Evolutionary conservation across 108 stramenopile genomes (phyloP).

Genomic region (Nannochloropsis gaditana): DNA sequence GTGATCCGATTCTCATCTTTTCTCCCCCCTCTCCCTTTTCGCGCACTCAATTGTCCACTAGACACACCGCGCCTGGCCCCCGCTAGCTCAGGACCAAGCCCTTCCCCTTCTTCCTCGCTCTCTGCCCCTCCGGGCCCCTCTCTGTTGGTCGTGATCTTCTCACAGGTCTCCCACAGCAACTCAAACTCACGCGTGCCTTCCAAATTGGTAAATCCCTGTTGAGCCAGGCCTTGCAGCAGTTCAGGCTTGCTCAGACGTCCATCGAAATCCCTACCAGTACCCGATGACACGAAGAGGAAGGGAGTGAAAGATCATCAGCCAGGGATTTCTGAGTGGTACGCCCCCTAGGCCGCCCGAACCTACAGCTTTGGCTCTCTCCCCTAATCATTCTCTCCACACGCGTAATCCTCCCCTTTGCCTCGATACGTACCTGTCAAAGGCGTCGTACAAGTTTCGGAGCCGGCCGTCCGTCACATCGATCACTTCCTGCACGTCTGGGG

Average conservation of each 20-base stretch:
- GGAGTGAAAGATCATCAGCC: not conserved
- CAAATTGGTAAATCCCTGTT: not conserved
- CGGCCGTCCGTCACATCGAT: not conserved
- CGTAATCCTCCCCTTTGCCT: not conserved
- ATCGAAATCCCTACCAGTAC: not conserved
- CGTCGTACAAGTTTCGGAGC: not conserved
- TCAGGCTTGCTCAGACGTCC: slow-evolving; percentile 16
- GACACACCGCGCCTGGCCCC: not conserved
- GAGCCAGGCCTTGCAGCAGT: not conserved
- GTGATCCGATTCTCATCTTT: slow-evolving; percentile 8
- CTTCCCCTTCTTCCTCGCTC: not conserved
- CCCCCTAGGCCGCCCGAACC: not conserved
- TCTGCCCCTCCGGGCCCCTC: not conserved
- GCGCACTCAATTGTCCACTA: not conserved
- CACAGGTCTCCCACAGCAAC: not conserved
- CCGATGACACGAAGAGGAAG: not conserved
- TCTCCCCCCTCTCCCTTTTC: not conserved
- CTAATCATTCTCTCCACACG: not conserved
- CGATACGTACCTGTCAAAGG: slow-evolving; percentile 9
- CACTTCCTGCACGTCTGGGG: slow-evolving; percentile 11
- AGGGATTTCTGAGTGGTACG: not conserved
- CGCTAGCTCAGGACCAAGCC: not conserved
- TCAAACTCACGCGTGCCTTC: slow-evolving; percentile 13
- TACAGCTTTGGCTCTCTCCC: not conserved
- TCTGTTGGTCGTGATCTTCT: not conserved